phyloP scores from a whole-genome alignment of 768 basidiomycete species.

The Tubosaeta brunneosetosa region DNA sequence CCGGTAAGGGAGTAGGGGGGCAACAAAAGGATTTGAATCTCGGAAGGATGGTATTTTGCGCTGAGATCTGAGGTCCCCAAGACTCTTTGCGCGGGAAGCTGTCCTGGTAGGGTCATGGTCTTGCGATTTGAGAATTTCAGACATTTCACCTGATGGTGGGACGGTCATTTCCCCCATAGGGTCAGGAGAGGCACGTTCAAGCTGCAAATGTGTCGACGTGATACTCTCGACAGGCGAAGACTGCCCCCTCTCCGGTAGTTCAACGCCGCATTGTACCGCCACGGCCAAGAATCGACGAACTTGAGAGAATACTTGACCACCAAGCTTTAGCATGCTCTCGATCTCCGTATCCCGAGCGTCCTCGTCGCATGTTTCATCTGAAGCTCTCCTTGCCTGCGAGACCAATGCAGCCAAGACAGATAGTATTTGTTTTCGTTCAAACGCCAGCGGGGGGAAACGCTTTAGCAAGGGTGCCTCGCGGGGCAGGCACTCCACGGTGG shows the following conservation, averaged over 20 bases:
- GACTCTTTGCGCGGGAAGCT: constrained; percentile 46
- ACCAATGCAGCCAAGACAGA: constrained; percentile 80
- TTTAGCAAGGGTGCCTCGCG: constrained; percentile 75
- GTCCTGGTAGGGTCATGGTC: constrained; percentile 26
- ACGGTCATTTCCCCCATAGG: constrained; percentile 3
- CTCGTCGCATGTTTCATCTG: constrained; percentile 42
- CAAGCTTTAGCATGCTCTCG: constrained; percentile 74
- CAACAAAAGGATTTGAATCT: constrained; percentile 34
- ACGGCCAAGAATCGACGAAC: constrained; percentile 77
- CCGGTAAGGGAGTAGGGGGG: constrained; percentile 35
- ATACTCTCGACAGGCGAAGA: constrained; percentile 21
- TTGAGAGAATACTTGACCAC: constrained; percentile 74
- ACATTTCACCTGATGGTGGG: constrained; percentile 9
- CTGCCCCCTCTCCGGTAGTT: constrained; percentile 52
- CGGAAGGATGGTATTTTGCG: constrained; percentile 30
- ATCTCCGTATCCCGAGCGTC: constrained; percentile 52
- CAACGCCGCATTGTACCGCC: constrained; percentile 69
- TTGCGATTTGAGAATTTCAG: constrained; percentile 26
- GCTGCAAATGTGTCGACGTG: constrained; percentile 12
- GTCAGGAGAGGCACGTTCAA: constrained; percentile 16
- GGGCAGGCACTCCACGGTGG: constrained; percentile 76
- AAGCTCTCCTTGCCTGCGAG: constrained; percentile 67
- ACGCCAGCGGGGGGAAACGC: constrained; percentile 58
- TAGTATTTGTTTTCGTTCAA: constrained; percentile 79
- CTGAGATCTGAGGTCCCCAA: constrained; percentile 44